phyloP scores from a whole-genome alignment of 495 filamentous ascomycete species.

The Penicillium arizonense region DNA sequence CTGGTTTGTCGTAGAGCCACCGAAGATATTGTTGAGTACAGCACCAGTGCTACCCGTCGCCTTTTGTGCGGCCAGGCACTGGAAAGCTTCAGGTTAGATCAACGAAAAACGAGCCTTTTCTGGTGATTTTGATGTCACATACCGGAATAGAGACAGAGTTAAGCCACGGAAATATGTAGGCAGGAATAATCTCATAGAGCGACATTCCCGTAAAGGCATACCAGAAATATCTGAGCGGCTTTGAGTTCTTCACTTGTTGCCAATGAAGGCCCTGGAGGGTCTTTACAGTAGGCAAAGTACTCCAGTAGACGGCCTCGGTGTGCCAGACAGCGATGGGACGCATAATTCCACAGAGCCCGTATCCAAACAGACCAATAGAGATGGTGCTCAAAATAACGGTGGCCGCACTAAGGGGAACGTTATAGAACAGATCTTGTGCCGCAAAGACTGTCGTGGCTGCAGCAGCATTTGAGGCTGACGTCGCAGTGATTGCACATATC shows the following conservation, averaged over 20 bases:
- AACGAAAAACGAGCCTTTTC: no score
- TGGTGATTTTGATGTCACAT: not conserved
- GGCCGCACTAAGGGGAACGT: conserved; percentile 19
- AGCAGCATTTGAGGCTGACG: conserved; percentile 23
- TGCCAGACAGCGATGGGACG: conserved; percentile 54
- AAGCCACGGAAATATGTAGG: conserved; percentile 54
- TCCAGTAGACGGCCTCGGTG: conserved; percentile 45
- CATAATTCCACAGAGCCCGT: conserved; percentile 52
- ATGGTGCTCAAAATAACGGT: conserved; percentile 31
- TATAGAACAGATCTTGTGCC: conserved; percentile 33
- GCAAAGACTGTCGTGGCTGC: conserved; percentile 20
- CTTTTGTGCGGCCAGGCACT: conserved; percentile 45
- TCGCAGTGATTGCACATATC: conserved; percentile 30
- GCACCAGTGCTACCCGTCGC: conserved; percentile 27
- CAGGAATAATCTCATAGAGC: conserved; percentile 55
- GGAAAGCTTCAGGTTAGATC: conserved; percentile 8
- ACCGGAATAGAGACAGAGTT: conserved; percentile 53
- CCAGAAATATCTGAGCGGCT: conserved; percentile 31
- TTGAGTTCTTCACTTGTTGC: conserved; percentile 27
- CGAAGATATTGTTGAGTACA: conserved; percentile 47
- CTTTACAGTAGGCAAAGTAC: conserved; percentile 30
- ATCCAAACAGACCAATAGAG: conserved; percentile 48
- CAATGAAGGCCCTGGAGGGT: conserved; percentile 33
- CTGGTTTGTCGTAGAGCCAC: conserved; percentile 52
- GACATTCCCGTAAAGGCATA: conserved; percentile 31